phyloP scores from a whole-genome alignment of 441 rosid species.

The Aleurites moluccanus region DNA sequence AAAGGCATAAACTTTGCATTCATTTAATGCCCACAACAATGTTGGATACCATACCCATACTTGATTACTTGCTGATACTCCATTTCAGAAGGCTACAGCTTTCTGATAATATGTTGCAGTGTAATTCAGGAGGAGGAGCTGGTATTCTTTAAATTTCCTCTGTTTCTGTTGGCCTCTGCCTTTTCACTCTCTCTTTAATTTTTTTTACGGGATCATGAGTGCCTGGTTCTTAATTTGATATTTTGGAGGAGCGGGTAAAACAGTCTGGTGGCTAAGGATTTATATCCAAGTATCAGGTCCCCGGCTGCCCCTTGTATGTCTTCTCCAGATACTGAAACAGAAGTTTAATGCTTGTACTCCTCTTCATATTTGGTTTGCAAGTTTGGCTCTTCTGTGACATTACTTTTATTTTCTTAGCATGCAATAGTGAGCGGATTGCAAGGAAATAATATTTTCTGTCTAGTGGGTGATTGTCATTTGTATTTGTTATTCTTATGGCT shows the following conservation, averaged over 20 bases:
- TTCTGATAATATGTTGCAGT: background rate
- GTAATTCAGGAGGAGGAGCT: background rate
- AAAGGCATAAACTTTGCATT: too few relatives aligned
- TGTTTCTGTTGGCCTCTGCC: background rate
- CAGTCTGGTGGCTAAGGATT: slow-evolving; percentile 33
- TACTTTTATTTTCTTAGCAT: background rate
- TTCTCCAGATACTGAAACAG: slow-evolving; percentile 51
- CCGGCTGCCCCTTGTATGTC: slow-evolving; percentile 30
- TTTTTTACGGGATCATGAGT: background rate
- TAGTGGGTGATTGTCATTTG: background rate
- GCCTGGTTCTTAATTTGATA: background rate
- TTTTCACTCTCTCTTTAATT: too few relatives aligned
- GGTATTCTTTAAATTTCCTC: background rate
- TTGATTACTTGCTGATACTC: background rate
- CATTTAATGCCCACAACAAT: too few relatives aligned
- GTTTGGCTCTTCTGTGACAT: slow-evolving; percentile 72
- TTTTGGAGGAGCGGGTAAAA: slow-evolving; percentile 41
- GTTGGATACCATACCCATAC: background rate
- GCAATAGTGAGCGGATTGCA: background rate
- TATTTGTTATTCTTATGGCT: background rate
- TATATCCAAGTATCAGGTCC: slow-evolving; percentile 31
- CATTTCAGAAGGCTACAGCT: background rate
- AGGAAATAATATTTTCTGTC: background rate
- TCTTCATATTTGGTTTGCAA: slow-evolving; percentile 47
- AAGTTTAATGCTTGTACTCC: slow-evolving; percentile 66